Conservation (phyloP, 176 grass and related monocot species). For the Cymbopogon citratus region DNA sequence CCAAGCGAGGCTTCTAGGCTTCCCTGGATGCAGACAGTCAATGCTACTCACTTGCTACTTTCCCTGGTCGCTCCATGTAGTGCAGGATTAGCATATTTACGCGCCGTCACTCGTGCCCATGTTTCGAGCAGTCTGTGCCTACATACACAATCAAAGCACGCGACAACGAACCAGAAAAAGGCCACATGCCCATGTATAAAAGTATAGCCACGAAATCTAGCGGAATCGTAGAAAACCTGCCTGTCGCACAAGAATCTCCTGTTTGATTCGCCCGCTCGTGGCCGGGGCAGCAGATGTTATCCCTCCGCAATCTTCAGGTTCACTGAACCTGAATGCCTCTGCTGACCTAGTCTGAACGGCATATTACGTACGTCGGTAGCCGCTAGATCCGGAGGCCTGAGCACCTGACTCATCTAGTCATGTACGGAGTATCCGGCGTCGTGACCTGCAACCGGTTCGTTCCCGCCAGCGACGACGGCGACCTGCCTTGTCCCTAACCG, state of each 20-base stretch:
- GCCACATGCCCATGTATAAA: neutral
- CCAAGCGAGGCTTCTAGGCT: too few species aligned
- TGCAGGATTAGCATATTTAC: too few species aligned
- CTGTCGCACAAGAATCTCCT: neutral
- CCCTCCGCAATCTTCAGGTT: neutral
- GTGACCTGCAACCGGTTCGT: neutral
- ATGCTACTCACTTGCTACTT: too few species aligned
- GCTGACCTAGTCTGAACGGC: conserved; percentile 34
- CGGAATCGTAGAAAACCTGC: neutral
- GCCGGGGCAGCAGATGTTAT: neutral
- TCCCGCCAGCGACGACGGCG: neutral
- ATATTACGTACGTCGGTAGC: neutral
- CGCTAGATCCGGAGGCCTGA: neutral
- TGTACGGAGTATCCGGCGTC: neutral
- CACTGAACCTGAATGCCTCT: neutral
- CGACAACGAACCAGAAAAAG: neutral
- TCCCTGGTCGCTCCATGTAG: too few species aligned
- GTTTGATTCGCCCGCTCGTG: neutral
- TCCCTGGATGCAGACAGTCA: too few species aligned
- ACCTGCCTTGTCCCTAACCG: conserved; percentile 2
- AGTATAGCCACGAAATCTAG: neutral
- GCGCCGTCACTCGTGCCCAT: neutral
- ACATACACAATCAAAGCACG: neutral
- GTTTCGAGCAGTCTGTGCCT: neutral
- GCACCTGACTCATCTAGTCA: neutral